Percentiles rank a stretch among this genome's conserved stretches.
Conservation (phyloP, 2,329 filamentous ascomycete species). For the Ophiostoma tasmaniense region DNA sequence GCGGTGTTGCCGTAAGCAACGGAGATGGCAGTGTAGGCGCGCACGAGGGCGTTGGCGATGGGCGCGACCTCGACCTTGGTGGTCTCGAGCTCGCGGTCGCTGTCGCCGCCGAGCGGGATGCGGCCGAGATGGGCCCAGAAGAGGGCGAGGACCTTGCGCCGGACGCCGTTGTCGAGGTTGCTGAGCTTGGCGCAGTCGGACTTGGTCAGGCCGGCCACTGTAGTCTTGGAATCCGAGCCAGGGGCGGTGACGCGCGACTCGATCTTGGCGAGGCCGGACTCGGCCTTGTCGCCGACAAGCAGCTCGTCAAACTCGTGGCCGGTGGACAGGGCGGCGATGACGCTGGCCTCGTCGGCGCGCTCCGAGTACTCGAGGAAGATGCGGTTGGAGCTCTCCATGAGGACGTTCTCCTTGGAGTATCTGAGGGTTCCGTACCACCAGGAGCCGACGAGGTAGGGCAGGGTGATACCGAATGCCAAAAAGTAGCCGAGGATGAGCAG, state of each 20-base stretch:
- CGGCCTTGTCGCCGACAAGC: conserved; percentile 68
- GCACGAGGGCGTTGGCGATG: conserved; percentile 74
- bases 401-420: conserved; percentile 84
- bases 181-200: conserved; percentile 73
- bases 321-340: conserved; percentile 71
- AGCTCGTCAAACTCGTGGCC: conserved; percentile 77
- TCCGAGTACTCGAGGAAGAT: conserved; percentile 92
- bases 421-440: conserved; percentile 99
- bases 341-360: conserved; percentile 67
- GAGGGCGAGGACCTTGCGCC: conserved; percentile 78
- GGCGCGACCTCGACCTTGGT: conserved; percentile 87
- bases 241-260: conserved; percentile 70
- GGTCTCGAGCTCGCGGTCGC: conserved; percentile 59
- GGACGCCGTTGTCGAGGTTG: conserved; percentile 68
- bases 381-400: conserved; percentile 88
- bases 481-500: conserved; percentile 90
- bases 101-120: conserved; percentile 69
- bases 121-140: conserved; percentile 94
- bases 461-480: conserved; percentile 72
- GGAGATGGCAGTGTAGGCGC: conserved; percentile 77
- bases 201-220: conserved; percentile 45
- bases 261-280: conserved; percentile 71
- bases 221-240: background rate
- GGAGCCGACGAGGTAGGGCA: conserved; percentile 87
- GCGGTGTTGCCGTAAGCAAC: conserved; percentile 78